phyloP scores from a whole-genome alignment of 2,329 filamentous ascomycete species.

The Metarhizium guizhouense region DNA sequence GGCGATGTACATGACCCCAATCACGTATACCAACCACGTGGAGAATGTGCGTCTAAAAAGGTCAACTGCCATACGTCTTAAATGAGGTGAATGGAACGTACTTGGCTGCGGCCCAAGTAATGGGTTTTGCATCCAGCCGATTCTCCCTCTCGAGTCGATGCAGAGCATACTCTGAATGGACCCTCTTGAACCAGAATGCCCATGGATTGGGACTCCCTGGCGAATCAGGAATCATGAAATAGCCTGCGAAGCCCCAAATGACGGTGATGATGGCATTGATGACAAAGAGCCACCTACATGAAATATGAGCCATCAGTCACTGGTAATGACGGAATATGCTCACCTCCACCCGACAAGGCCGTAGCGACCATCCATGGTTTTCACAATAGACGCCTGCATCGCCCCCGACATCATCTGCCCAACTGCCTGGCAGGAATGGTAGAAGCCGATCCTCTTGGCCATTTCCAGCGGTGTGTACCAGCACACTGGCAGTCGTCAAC shows the following conservation, averaged over 20 bases:
- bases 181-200: conserved; percentile 19
- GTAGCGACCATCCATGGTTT: conserved; percentile 25
- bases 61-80: neutral
- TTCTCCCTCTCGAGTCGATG: conserved; percentile 16
- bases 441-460: conserved; percentile 30
- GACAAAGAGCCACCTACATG: conserved; percentile 31
- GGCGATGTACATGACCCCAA: conserved; percentile 21
- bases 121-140: conserved; percentile 13
- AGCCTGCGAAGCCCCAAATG: conserved; percentile 22
- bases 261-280: conserved; percentile 31
- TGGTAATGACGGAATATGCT: neutral
- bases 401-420: conserved; percentile 35
- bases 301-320: neutral
- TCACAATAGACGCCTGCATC: conserved; percentile 31
- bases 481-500: conserved; percentile 15
- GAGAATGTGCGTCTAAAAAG: conserved; percentile 14
- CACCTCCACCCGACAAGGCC: conserved; percentile 33
- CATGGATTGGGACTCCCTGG: conserved; percentile 19
- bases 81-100: neutral
- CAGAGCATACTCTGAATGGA: conserved; percentile 18
- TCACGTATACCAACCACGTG: conserved; percentile 21
- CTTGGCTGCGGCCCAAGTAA: conserved; percentile 17
- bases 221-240: conserved; percentile 24
- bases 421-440: conserved; percentile 30
- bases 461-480: conserved; percentile 33